phyloP scores from a whole-genome alignment of 108 stramenopile species.

The Asterionellopsis glacialis region DNA sequence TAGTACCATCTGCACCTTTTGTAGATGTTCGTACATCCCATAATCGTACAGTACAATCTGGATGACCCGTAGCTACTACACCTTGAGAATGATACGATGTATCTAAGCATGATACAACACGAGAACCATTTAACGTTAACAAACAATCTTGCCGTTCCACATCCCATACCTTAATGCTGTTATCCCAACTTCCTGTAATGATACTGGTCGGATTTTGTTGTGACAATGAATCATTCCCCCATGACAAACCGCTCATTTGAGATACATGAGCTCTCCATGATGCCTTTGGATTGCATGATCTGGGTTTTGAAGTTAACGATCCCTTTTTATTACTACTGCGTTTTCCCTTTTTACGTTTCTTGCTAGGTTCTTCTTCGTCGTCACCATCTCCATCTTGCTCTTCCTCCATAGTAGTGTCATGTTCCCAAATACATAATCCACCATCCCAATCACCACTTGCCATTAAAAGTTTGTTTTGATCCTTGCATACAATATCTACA shows the following conservation, averaged over 20 bases:
- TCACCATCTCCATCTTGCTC: background rate
- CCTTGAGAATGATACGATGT: constrained; percentile 59
- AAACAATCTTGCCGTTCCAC: constrained; percentile 70
- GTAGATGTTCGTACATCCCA: constrained; percentile 53
- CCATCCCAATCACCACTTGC: constrained; percentile 84
- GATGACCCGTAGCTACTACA: constrained; percentile 76
- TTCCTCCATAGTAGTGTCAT: constrained; percentile 18
- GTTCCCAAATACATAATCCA: constrained; percentile 60
- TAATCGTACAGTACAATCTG: constrained; percentile 80
- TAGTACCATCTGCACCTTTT: constrained; percentile 6
- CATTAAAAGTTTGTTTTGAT: constrained; percentile 13
- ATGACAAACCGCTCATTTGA: constrained; percentile 69
- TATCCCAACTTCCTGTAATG: constrained; percentile 80
- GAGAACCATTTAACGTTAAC: constrained; percentile 73
- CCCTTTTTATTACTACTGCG: constrained; percentile 13
- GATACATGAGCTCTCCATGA: constrained; percentile 62
- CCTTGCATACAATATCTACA: constrained; percentile 35
- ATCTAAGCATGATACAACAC: constrained; percentile 67
- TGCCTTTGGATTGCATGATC: constrained; percentile 28
- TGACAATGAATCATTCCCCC: constrained; percentile 35
- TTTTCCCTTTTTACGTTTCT: constrained; percentile 4
- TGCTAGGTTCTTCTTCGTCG: background rate
- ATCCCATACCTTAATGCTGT: constrained; percentile 74
- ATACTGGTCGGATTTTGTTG: constrained; percentile 7
- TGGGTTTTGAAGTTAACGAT: constrained; percentile 9